Evolutionary conservation across 2,329 filamentous ascomycete genomes (phyloP), one percentile per base, ranked within the genome.

Genomic region (Ceratocystiopsis sp.): DNA sequence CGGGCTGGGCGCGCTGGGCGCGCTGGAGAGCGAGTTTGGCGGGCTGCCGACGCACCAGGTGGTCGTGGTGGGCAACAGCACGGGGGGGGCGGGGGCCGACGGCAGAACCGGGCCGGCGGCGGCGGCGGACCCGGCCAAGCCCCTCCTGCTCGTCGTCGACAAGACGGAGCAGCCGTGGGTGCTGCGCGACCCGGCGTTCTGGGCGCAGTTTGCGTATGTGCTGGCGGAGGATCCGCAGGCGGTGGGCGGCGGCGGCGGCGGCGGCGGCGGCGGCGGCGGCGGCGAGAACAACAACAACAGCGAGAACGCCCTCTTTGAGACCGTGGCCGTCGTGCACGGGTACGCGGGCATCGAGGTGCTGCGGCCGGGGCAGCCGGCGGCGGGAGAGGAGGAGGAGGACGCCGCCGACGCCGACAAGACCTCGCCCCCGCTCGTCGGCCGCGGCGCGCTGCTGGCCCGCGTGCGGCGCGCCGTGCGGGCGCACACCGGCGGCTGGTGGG

Each of bases 171-270:
- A 72, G 45, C 52, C 57, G 13, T 50, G 49, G 0, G 52, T 55
- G 11, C 59, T 80, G 12, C 54, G 57, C 0, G 60, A 59, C 45
- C 65, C 69, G 0, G 54, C 51, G 15, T 82, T 80, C 55, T 82
- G 78, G 78, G 57, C 62, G n/a, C 58, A 59, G 37, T 77, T 80
- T 48, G 75, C 80, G 56, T 82, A 78, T 53, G 64, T 69, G 4
- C 62, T 81, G 4, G 62, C 68, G 41, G 75, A 78, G 53, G 64
- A 73, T 40, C 64, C 67, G 1, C 53, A 50, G 13, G 61, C 60
- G 40, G 61, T 66, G n/a, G n/a, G n/a, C n/a, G n/a, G n/a, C n/a
- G n/a, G n/a, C n/a, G n/a, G n/a, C n/a, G n/a, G n/a, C n/a, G 1
- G 60, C 67, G 42, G 69, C 62, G 9, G 34, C 65, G 29, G 25